Evolutionary conservation across 768 basidiomycete genomes (phyloP).

Genomic region (Podaxis pistillaris): DNA sequence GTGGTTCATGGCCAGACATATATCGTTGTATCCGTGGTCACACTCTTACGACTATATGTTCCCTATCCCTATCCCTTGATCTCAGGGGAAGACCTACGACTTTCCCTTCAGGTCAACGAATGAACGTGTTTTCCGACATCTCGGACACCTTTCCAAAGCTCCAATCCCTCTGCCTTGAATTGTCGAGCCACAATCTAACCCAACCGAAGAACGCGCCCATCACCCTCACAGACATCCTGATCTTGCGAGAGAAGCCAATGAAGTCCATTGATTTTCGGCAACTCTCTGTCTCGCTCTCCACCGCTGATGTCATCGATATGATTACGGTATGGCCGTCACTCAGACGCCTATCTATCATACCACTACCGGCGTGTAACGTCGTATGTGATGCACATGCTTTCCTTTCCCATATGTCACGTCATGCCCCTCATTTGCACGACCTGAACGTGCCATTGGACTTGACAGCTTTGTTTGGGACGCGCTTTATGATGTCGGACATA

Average conservation of each 20-base stretch:
- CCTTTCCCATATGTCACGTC: neutral
- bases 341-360: neutral
- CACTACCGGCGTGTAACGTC: neutral
- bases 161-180: neutral
- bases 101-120: neutral
- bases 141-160: neutral
- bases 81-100: neutral
- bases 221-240: neutral
- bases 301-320: neutral
- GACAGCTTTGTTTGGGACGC: neutral
- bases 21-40: neutral
- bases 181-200: too few relatives aligned
- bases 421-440: neutral
- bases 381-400: neutral
- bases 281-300: neutral
- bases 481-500: neutral
- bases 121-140: neutral
- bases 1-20: neutral
- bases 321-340: conserved; percentile 3
- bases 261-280: neutral
- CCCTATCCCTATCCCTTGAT: neutral
- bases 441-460: neutral
- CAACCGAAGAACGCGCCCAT: neutral
- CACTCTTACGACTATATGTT: neutral
- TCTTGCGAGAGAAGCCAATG: neutral